phyloP scores from a whole-genome alignment of 2,329 filamentous ascomycete genomes.

The Uncinocarpus reesii region DNA sequence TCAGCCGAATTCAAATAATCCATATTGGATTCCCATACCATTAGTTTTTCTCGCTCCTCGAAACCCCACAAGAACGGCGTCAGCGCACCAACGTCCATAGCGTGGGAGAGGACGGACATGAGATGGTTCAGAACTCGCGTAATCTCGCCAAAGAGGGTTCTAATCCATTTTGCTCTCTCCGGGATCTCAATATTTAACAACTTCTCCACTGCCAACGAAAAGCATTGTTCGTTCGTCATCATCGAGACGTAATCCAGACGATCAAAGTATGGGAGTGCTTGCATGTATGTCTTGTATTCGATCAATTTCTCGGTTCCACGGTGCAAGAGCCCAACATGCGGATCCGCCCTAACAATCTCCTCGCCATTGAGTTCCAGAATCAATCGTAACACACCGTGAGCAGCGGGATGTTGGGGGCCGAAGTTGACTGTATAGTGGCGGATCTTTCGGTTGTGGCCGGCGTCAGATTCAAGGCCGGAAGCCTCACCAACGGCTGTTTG shows the following conservation, averaged over 20 bases:
- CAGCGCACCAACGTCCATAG: constrained; percentile 96
- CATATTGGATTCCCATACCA: too few species aligned
- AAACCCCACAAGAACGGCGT: constrained; percentile 99
- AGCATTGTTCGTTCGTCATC: constrained; percentile 99
- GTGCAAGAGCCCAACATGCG: constrained; percentile 91
- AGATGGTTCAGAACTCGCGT: constrained; percentile 92
- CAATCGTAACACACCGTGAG: constrained; percentile 92
- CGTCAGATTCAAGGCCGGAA: constrained; percentile 39
- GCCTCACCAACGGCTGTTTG: constrained; percentile 6
- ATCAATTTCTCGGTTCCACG: constrained; percentile 98
- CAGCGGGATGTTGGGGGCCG: constrained; percentile 94
- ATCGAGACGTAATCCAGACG: constrained; percentile 98
- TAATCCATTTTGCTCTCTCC: constrained; percentile 90
- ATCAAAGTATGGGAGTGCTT: constrained; percentile 97
- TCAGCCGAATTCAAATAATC: too few species aligned
- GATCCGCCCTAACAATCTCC: constrained; percentile 92
- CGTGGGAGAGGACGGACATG: constrained; percentile 94
- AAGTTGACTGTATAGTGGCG: constrained; percentile 99
- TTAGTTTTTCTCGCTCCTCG: constrained; percentile 98
- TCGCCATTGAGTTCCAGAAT: constrained; percentile 97
- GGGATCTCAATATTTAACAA: constrained; percentile 94
- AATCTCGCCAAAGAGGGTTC: constrained; percentile 90
- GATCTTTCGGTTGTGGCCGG: constrained; percentile 61
- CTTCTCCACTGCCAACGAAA: constrained; percentile 91
- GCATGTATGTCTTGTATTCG: constrained; percentile 98